A percentile compares a stretch with the other conserved stretches of the same genome.
phyloP scores from a whole-genome alignment of 148 eudicot genomes.

The Amaranthus palmeri region DNA sequence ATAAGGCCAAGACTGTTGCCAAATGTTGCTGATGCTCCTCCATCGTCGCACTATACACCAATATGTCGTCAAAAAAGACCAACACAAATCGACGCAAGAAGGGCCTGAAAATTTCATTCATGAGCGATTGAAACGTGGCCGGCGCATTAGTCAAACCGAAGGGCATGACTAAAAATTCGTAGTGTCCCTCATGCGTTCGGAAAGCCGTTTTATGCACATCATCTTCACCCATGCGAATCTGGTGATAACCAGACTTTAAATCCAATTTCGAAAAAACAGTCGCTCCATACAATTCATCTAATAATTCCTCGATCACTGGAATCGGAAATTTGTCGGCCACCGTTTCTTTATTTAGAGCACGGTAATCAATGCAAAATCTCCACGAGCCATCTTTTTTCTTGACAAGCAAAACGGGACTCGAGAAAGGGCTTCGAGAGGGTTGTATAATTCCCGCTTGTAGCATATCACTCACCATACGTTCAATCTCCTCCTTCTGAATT shows the following conservation, averaged over 20 bases:
- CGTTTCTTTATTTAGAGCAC: no score
- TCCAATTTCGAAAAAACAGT: no score
- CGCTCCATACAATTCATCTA: no score
- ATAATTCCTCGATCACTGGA: no score
- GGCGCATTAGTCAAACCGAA: not conserved
- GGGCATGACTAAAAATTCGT: no score
- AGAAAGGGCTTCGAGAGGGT: not conserved
- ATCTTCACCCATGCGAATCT: no score
- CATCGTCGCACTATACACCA: not conserved
- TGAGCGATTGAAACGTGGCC: not conserved
- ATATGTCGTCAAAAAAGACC: not conserved
- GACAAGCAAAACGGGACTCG: not conserved
- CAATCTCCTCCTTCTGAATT: not conserved
- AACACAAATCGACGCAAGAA: not conserved
- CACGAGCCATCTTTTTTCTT: conserved; percentile 1
- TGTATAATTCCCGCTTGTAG: not conserved
- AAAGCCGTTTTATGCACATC: no score
- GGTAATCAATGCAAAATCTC: not conserved
- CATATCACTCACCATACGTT: not conserved
- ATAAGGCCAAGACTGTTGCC: not conserved
- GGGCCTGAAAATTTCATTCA: not conserved
- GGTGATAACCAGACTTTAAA: no score
- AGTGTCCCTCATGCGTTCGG: no score
- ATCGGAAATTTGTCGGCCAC: no score
- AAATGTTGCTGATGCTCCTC: not conserved